A percentile compares a stretch with the other conserved stretches of the same genome.
Conservation (phyloP, 2,329 filamentous ascomycete species). For the Monascus ruber region DNA sequence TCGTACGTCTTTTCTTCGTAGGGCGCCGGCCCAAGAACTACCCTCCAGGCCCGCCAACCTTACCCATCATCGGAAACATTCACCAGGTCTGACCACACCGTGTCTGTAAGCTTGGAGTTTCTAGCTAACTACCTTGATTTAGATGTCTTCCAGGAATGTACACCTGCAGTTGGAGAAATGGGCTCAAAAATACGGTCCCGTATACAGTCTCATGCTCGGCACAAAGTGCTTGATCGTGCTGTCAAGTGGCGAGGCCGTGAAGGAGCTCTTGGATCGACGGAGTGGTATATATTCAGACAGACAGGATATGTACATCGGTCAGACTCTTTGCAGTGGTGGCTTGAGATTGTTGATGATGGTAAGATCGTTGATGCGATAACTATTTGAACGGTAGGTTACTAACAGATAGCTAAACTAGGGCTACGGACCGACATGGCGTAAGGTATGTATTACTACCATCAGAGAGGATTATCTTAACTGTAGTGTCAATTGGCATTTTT, state of each 20-base stretch:
- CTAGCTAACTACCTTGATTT: background rate
- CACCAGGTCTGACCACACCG: conserved; percentile 27
- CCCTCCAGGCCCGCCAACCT: conserved; percentile 25
- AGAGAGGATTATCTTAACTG: no score
- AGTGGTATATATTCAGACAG: conserved; percentile 34
- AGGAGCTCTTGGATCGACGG: conserved; percentile 37
- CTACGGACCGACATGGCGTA: conserved; percentile 18
- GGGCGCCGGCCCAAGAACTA: no score
- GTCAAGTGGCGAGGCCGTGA: conserved; percentile 28
- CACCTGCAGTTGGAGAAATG: conserved; percentile 30
- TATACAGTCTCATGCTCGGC: conserved; percentile 35
- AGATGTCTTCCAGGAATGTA: background rate
- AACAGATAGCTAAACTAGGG: conserved; percentile 3
- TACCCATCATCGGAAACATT: conserved; percentile 34
- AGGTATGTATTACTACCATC: conserved; percentile 3
- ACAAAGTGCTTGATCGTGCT: conserved; percentile 31
- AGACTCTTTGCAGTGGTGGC: conserved; percentile 34
- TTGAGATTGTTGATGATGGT: conserved; percentile 38
- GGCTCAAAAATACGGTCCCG: conserved; percentile 32
- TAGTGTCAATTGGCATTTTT: background rate
- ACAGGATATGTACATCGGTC: conserved; percentile 32
- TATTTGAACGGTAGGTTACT: no score
- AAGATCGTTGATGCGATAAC: no score
- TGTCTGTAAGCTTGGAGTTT: conserved; percentile 15
- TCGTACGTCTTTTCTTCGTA: no score